These are phyloP conservation scores for Endotrypanum monterogeii DNA, from an alignment of 208 protist genomes.

Conservation along the genomic window DNA sequence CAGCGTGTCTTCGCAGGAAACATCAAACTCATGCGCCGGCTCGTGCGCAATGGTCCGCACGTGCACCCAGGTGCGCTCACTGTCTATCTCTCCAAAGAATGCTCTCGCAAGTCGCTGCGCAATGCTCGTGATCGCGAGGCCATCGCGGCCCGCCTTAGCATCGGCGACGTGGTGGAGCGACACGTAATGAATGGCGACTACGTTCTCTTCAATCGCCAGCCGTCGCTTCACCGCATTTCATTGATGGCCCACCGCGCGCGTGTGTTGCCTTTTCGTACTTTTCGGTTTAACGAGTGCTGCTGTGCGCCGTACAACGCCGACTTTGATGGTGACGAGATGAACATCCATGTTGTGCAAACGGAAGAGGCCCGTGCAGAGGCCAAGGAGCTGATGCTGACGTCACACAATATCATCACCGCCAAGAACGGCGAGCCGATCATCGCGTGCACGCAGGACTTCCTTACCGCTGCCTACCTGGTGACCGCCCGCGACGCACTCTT, in stretches of 20 bases:
- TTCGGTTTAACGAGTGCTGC: conserved; percentile 99
- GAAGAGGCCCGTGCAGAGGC: conserved; percentile 99
- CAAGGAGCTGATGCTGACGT: conserved; percentile 94
- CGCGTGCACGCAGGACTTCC: conserved; percentile 98
- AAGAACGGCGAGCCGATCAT: conserved; percentile 98
- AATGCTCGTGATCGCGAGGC: conserved; percentile 69
- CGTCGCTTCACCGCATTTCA: conserved; percentile 98
- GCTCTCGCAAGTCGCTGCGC: conserved; percentile 77
- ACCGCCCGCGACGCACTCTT: conserved; percentile 97
- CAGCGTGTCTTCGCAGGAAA: conserved; percentile 96
- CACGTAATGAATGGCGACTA: conserved; percentile 98
- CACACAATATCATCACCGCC: conserved; percentile 98
- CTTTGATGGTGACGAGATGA: conserved; percentile 99
- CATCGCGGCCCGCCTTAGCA: conserved; percentile 79
- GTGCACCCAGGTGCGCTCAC: conserved; percentile 97
- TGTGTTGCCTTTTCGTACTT: conserved; percentile 97
- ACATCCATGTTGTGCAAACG: conserved; percentile 99
- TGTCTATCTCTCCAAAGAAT: conserved; percentile 83
- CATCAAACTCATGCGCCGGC: conserved; percentile 86
- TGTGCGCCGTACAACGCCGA: conserved; percentile 99
- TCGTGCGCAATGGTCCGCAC: conserved; percentile 96
- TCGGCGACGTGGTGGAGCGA: conserved; percentile 99
- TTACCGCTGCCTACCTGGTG: conserved; percentile 97
- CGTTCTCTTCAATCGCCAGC: conserved; percentile 99
- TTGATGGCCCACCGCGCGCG: conserved; percentile 98